These are phyloP conservation scores for Mucor mucedo DNA, from an alignment of 371 early-diverging fungal genomes.

Conservation along the genomic window DNA sequence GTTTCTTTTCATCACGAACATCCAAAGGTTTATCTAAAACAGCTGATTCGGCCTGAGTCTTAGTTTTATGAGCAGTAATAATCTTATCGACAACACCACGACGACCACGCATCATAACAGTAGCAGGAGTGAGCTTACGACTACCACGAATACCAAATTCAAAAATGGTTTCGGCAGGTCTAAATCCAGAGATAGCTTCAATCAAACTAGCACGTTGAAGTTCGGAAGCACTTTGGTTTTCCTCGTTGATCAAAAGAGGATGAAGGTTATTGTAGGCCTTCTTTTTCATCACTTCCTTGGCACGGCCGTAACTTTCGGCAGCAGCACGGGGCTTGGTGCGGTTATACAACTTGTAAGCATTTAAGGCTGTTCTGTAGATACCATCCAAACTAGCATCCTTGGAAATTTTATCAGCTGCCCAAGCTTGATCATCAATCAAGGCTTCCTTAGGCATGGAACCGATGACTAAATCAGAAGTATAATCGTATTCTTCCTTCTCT, in stretches of 20 bases:
- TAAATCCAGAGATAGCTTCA: conserved; percentile 75
- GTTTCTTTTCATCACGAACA: conserved; percentile 26
- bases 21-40: conserved; percentile 15
- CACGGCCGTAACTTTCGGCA: conserved; percentile 83
- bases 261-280: conserved; percentile 73
- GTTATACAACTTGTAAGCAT: conserved; percentile 87
- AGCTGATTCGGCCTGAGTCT: conserved; percentile 16
- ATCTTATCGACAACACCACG: conserved; percentile 64
- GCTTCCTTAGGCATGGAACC: conserved; percentile 78
- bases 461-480: conserved; percentile 82
- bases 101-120: conserved; percentile 80
- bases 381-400: conserved; percentile 69
- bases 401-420: conserved; percentile 64
- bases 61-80: conserved; percentile 54
- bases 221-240: conserved; percentile 48
- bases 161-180: conserved; percentile 91
- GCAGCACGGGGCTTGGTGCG: conserved; percentile 83
- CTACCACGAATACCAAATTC: conserved; percentile 87
- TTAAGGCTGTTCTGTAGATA: conserved; percentile 69
- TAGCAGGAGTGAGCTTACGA: conserved; percentile 73
- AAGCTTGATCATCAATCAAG: conserved; percentile 75
- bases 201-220: conserved; percentile 71
- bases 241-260: conserved; percentile 61
- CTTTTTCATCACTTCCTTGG: conserved; percentile 78
- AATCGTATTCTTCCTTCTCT: conserved; percentile 61